These are phyloP conservation scores for Kalaharituber pfeilii DNA, from an alignment of 2,329 filamentous ascomycete species.

Conservation along the genomic window DNA sequence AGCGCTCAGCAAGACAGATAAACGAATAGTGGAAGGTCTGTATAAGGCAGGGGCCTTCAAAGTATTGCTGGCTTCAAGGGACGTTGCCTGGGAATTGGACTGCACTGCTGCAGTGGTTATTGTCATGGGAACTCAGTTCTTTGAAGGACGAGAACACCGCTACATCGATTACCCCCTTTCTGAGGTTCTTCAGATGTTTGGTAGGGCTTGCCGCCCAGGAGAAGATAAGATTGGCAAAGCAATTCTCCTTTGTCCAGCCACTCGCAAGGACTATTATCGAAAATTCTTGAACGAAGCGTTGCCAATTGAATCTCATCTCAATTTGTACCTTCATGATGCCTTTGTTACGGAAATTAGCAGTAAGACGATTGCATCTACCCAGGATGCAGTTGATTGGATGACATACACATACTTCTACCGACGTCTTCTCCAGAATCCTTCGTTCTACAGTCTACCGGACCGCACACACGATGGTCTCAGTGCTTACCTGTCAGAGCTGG, in stretches of 20 bases:
- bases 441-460: constrained; percentile 80
- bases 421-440: constrained; percentile 82
- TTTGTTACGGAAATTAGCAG: constrained; percentile 96
- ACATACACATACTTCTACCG: constrained; percentile 98
- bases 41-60: constrained; percentile 82
- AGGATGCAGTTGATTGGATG: constrained; percentile 95
- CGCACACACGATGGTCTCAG: constrained; percentile 87
- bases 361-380: constrained; percentile 83
- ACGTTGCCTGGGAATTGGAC: constrained; percentile 92
- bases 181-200: constrained; percentile 95
- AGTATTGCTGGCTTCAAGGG: constrained; percentile 61
- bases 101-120: constrained; percentile 77
- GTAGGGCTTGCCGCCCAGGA: constrained; percentile 65
- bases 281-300: constrained; percentile 95
- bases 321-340: constrained; percentile 80
- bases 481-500: constrained; percentile 80
- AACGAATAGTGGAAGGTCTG: constrained; percentile 81
- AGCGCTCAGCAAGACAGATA: constrained; percentile 72
- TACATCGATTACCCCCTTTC: constrained; percentile 93
- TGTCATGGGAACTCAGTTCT: constrained; percentile 96
- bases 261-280: constrained; percentile 95
- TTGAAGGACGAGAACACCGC: constrained; percentile 86
- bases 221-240: constrained; percentile 69
- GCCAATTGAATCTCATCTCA: constrained; percentile 84
- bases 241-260: constrained; percentile 88